Percentiles rank a stretch among this genome's conserved stretches.
Evolutionary conservation across 495 filamentous ascomycete genomes (phyloP).

Genomic region (Friedmanniomyces endolithicus): DNA sequence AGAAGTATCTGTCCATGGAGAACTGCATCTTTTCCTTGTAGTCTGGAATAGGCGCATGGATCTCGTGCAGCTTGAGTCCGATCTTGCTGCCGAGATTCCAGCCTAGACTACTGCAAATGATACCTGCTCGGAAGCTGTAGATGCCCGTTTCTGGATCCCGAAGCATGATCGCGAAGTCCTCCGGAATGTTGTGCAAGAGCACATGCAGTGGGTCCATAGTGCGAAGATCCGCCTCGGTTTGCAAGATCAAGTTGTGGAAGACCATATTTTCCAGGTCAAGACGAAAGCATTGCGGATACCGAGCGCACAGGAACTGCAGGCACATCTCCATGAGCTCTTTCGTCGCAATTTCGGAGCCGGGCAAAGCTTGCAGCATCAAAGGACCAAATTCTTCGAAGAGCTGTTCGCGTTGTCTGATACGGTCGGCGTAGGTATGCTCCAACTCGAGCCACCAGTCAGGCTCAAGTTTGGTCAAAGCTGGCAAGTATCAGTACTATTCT

Average conservation of each 20-base stretch:
- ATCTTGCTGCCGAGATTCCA: constrained; percentile 73
- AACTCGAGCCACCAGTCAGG: constrained; percentile 88
- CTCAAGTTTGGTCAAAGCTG: constrained; percentile 70
- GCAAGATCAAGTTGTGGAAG: constrained; percentile 61
- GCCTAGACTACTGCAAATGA: constrained; percentile 68
- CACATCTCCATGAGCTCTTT: constrained; percentile 89
- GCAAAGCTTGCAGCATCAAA: constrained; percentile 53
- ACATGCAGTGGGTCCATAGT: constrained; percentile 57
- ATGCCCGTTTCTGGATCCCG: constrained; percentile 57
- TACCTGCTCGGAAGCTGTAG: constrained; percentile 66
- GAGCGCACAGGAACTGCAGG: constrained; percentile 61
- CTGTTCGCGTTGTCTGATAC: constrained; percentile 59
- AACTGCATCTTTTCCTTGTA: constrained; percentile 87
- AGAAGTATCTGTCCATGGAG: constrained; percentile 83
- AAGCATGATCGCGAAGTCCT: constrained; percentile 76
- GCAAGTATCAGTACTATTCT: background rate
- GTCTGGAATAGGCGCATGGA: constrained; percentile 70
- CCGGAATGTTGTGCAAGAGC: constrained; percentile 70
- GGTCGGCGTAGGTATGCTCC: constrained; percentile 57
- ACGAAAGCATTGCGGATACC: constrained; percentile 71
- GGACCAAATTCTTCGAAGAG: constrained; percentile 54
- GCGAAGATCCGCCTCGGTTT: constrained; percentile 48
- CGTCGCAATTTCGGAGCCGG: constrained; percentile 68
- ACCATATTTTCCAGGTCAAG: constrained; percentile 45
- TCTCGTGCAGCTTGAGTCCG: constrained; percentile 56